Percentiles rank a stretch among this genome's conserved stretches.
These are phyloP conservation scores for Citrullus colocynthis DNA, from an alignment of 306 rosid genomes.

Conservation along the genomic window DNA sequence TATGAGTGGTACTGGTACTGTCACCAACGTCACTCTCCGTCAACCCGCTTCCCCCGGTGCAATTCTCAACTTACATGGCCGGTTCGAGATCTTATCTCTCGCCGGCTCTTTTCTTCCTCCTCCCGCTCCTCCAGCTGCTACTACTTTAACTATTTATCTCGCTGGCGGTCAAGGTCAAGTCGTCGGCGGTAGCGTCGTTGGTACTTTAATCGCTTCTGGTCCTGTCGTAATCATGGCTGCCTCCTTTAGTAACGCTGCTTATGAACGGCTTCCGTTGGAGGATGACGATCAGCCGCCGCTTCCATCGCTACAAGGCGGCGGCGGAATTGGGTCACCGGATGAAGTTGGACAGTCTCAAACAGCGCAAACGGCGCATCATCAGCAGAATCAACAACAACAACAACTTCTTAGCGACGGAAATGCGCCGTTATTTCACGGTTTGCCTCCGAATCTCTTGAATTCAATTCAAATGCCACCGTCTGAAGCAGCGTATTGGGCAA, in stretches of 20 bases:
- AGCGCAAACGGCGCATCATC: slow-evolving; percentile 3
- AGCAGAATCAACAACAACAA: slow-evolving; percentile 16
- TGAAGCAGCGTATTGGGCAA: slow-evolving; percentile 58
- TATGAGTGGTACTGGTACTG: slow-evolving; percentile 87
- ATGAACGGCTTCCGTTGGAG: slow-evolving; percentile 87
- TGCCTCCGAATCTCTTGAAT: slow-evolving; percentile 64
- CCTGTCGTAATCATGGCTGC: slow-evolving; percentile 93
- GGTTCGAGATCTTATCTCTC: slow-evolving; percentile 81
- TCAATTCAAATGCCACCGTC: slow-evolving; percentile 85
- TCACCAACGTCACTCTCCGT: slow-evolving; percentile 67
- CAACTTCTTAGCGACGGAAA: slow-evolving; percentile 48
- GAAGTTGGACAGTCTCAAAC: slow-evolving; percentile 18
- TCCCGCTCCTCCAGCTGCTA: slow-evolving; percentile 77
- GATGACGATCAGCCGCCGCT: slow-evolving; percentile 45
- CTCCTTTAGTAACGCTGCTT: slow-evolving; percentile 93
- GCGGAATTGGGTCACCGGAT: slow-evolving; percentile 48
- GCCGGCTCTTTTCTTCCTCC: slow-evolving; percentile 85
- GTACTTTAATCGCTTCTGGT: slow-evolving; percentile 65
- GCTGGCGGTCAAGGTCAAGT: slow-evolving; percentile 96
- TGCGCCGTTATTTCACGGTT: slow-evolving; percentile 56
- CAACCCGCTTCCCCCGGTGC: slow-evolving; percentile 88
- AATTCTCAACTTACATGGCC: slow-evolving; percentile 65
- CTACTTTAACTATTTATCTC: slow-evolving; percentile 71
- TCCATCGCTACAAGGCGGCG: slow-evolving; percentile 34
- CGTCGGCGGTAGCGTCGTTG: slow-evolving; percentile 85